phyloP scores from a whole-genome alignment of 352 stramenopile genomes.

The Peronospora belbahrii region DNA sequence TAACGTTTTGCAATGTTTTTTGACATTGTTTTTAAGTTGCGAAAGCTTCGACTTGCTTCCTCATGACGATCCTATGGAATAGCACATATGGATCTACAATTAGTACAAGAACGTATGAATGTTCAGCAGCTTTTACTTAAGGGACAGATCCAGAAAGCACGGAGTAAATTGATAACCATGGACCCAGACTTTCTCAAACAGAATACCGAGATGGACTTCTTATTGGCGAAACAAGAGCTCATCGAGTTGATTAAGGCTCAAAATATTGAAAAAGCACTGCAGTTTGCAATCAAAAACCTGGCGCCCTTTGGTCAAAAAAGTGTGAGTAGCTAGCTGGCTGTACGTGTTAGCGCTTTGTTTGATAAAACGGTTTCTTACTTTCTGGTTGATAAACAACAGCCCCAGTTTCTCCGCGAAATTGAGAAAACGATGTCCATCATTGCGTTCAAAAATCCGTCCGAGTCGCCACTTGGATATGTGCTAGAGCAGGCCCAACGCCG shows the following conservation, averaged over 20 bases:
- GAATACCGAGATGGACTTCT: slow-evolving; percentile 56
- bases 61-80: too few relatives aligned
- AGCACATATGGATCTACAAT: slow-evolving; percentile 70
- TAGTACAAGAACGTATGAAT: slow-evolving; percentile 62
- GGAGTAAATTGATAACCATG: slow-evolving; percentile 44
- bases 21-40: background rate
- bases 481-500: slow-evolving; percentile 55
- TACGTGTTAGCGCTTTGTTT: background rate
- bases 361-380: background rate
- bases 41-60: slow-evolving; percentile 11
- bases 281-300: slow-evolving; percentile 65
- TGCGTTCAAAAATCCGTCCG: slow-evolving; percentile 58
- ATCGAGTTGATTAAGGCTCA: slow-evolving; percentile 71
- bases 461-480: slow-evolving; percentile 49
- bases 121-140: slow-evolving; percentile 61
- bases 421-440: slow-evolving; percentile 71
- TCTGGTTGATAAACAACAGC: slow-evolving; percentile 19
- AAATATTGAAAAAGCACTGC: slow-evolving; percentile 53
- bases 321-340: slow-evolving; percentile 37
- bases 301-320: slow-evolving; percentile 69
- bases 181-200: slow-evolving; percentile 53
- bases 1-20: background rate
- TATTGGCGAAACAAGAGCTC: slow-evolving; percentile 75
- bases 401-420: slow-evolving; percentile 66
- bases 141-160: slow-evolving; percentile 51